Evolutionary conservation across 805 yeast genomes (phyloP).

Genomic region (Yamadazyma takamatsuzukensis): DNA sequence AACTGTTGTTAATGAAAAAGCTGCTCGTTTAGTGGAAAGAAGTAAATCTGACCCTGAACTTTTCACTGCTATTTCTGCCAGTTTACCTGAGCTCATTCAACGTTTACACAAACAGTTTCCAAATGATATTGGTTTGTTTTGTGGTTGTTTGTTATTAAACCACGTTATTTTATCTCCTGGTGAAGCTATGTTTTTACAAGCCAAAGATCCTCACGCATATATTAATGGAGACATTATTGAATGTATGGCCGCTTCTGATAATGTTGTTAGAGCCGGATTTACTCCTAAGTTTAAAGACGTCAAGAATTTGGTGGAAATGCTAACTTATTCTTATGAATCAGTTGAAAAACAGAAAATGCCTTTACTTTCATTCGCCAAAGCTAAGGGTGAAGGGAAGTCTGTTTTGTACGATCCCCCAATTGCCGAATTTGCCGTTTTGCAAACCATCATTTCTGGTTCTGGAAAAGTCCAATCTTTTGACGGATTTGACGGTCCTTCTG

Average conservation of each 20-base stretch:
- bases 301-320: conserved; percentile 79
- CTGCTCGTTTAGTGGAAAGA: conserved; percentile 63
- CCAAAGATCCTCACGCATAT: conserved; percentile 98
- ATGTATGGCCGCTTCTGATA: conserved; percentile 99
- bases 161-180: conserved; percentile 81
- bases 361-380: conserved; percentile 52
- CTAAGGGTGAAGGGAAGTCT: conserved; percentile 64
- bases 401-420: conserved; percentile 91
- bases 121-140: conserved; percentile 88
- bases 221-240: conserved; percentile 96
- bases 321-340: conserved; percentile 84
- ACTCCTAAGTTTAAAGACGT: conserved; percentile 99
- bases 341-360: conserved; percentile 93
- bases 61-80: conserved; percentile 46
- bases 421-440: conserved; percentile 92
- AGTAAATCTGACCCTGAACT: conserved; percentile 56
- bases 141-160: conserved; percentile 91
- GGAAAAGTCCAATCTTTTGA: conserved; percentile 54
- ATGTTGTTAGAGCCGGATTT: conserved; percentile 97
- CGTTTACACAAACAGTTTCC: conserved; percentile 88
- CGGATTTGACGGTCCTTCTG: conserved; percentile 80
- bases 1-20: conserved; percentile 48
- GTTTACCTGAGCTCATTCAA: conserved; percentile 68
- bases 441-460: conserved; percentile 54
- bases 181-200: conserved; percentile 94